Percentiles rank a stretch among this genome's conserved stretches.
Evolutionary conservation across 345 rosid genomes (phyloP).

Genomic region (Lagerstroemia speciosa): DNA sequence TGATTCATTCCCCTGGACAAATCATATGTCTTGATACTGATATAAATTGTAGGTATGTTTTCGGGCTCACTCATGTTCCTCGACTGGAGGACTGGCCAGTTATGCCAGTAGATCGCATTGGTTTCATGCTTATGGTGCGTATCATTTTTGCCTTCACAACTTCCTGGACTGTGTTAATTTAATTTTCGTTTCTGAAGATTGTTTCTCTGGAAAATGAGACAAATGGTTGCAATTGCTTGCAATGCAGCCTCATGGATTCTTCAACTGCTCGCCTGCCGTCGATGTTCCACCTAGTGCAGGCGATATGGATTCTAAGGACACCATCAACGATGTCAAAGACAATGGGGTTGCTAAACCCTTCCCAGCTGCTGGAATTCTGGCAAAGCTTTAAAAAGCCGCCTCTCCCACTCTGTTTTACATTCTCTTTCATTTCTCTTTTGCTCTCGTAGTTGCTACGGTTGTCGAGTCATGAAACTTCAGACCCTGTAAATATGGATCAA

Average conservation of each 20-base stretch:
- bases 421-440: slow-evolving; percentile 8
- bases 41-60: slow-evolving; percentile 54
- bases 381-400: slow-evolving; percentile 52
- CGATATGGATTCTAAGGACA: slow-evolving; percentile 59
- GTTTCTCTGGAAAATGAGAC: background rate
- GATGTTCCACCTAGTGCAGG: slow-evolving; percentile 84
- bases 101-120: slow-evolving; percentile 81
- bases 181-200: background rate
- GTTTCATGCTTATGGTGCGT: slow-evolving; percentile 75
- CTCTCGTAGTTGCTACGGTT: background rate
- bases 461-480: background rate
- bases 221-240: background rate
- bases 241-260: slow-evolving; percentile 91
- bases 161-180: background rate
- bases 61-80: slow-evolving; percentile 84
- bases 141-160: background rate
- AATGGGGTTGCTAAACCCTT: slow-evolving; percentile 29
- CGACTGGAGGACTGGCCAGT: slow-evolving; percentile 95
- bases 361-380: slow-evolving; percentile 33
- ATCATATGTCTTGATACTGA: background rate
- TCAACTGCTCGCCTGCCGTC: slow-evolving; percentile 88
- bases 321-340: slow-evolving; percentile 41
- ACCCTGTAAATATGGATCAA: background rate
- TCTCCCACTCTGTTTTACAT: background rate
- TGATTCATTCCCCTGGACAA: too few relatives aligned